Conservation (phyloP, 148 eudicot genomes). For the Cornus suecica region DNA sequence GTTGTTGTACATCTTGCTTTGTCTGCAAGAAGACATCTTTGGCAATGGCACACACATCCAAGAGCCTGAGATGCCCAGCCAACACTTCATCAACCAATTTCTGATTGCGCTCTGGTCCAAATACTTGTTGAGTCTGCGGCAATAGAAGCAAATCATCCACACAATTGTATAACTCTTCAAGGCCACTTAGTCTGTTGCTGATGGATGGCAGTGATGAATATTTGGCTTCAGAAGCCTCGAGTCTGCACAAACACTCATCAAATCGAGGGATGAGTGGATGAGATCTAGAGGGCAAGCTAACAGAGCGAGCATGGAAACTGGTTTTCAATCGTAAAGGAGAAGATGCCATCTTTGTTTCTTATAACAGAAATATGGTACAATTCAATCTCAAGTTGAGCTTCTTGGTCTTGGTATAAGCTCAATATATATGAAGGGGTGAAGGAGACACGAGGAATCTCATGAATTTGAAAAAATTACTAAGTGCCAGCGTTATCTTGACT, state of each 20-base stretch:
- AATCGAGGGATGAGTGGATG: slow-evolving; percentile 25
- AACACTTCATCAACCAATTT: slow-evolving; percentile 15
- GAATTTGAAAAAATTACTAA: background rate
- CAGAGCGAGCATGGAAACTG: slow-evolving; percentile 25
- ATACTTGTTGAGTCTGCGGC: slow-evolving; percentile 17
- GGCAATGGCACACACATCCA: slow-evolving; percentile 40
- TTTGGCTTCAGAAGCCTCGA: slow-evolving; percentile 36
- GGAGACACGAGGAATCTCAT: slow-evolving; percentile 8
- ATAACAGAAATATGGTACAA: background rate
- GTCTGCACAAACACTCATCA: slow-evolving; percentile 30
- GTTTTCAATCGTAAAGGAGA: slow-evolving; percentile 19
- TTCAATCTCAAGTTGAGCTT: background rate
- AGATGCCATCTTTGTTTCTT: slow-evolving; percentile 15
- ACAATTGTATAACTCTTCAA: slow-evolving; percentile 27
- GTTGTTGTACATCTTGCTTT: slow-evolving; percentile 30
- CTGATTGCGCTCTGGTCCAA: background rate
- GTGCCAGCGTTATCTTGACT: background rate
- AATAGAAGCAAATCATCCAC: slow-evolving; percentile 22
- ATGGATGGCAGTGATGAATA: slow-evolving; percentile 36
- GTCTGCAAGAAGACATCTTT: slow-evolving; percentile 33
- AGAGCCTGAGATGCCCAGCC: slow-evolving; percentile 41
- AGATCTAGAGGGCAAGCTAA: slow-evolving; percentile 30
- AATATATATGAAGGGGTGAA: background rate
- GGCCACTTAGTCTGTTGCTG: slow-evolving; percentile 23
- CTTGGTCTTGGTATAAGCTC: background rate